Evolutionary conservation across 805 yeast species (phyloP).

Genomic region (Candida verbasci): DNA sequence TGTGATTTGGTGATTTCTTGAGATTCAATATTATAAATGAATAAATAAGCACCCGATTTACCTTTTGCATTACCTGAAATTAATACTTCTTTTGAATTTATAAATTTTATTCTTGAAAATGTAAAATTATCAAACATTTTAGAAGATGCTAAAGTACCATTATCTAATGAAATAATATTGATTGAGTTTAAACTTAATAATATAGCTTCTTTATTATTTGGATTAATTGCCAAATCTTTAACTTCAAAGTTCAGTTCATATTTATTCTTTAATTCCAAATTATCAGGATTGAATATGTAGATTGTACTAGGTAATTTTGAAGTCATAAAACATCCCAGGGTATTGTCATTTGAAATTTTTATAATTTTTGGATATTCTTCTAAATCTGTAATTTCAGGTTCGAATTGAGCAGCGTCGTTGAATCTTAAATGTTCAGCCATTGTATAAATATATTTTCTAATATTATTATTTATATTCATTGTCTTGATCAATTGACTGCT

Average conservation of each 20-base stretch:
- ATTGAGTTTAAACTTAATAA: constrained; percentile 56
- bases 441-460: constrained; percentile 61
- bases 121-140: constrained; percentile 20
- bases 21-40: constrained; percentile 40
- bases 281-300: constrained; percentile 54
- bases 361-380: constrained; percentile 66
- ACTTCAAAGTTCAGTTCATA: constrained; percentile 48
- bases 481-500: constrained; percentile 50
- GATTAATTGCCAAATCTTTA: constrained; percentile 64
- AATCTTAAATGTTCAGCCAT: constrained; percentile 56
- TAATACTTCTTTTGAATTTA: constrained; percentile 27
- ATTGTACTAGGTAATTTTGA: constrained; percentile 61
- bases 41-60: constrained; percentile 36
- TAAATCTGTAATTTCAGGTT: constrained; percentile 34
- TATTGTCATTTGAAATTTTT: constrained; percentile 52
- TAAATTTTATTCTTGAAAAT: constrained; percentile 42
- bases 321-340: constrained; percentile 64
- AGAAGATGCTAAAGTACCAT: constrained; percentile 36
- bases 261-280: constrained; percentile 50
- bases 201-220: constrained; percentile 48
- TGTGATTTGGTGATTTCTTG: constrained; percentile 40
- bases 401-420: constrained; percentile 57
- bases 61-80: constrained; percentile 29
- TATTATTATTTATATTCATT: constrained; percentile 61
- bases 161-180: constrained; percentile 45